Evolutionary conservation across 495 filamentous ascomycete species (phyloP), one percentile per base, ranked within the genome.

Genomic region (Talaromyces thailandensis): DNA sequence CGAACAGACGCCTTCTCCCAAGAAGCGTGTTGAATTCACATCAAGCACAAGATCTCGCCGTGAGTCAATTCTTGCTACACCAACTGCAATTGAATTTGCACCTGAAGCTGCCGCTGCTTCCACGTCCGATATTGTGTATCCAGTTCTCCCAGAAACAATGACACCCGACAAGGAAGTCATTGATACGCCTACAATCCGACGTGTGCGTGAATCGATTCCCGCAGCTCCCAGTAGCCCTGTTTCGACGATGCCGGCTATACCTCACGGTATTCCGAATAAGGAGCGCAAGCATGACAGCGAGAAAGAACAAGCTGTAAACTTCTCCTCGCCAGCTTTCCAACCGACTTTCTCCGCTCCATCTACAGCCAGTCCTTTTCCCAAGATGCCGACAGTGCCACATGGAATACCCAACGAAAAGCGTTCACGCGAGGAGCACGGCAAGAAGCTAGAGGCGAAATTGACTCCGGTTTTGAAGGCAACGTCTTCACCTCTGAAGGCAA

Each of bases 361-460:
- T 4, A 59, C 55, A 11, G 24, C 67, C 4, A 60, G 62, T 43
- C 55, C 63, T 6, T 68, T 80, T 43, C 70, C 71, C 0, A 74
- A 82, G 11, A 29, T 77, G 8, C 73, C 79, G 3, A 66, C 71
- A 14, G 76, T 89, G 32, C 80, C 86, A 5, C 87, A 91, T 66
- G 88, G 89, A 32, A 84, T 92, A 68, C 68, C 73, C 3, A 90
- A 88, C 74, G 90, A 92, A 78, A 91, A 91, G 76, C 80, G 88
- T 52, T 81, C 81, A 61, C 81, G 85, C 16, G 78, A 76, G 40
- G 69, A 66, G 48, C 67, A 72, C 9, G 26, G 32, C 12, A 65
- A 65, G 29, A 35, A 57, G 28, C 26, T 23, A 31, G 29, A 57
- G 56, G 66, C 62, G 55, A 62, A 48, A 67, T 64, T 71, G 73